Base-by-base conservation (phyloP, 345 rosid species). In the Acer campestre region DNA sequence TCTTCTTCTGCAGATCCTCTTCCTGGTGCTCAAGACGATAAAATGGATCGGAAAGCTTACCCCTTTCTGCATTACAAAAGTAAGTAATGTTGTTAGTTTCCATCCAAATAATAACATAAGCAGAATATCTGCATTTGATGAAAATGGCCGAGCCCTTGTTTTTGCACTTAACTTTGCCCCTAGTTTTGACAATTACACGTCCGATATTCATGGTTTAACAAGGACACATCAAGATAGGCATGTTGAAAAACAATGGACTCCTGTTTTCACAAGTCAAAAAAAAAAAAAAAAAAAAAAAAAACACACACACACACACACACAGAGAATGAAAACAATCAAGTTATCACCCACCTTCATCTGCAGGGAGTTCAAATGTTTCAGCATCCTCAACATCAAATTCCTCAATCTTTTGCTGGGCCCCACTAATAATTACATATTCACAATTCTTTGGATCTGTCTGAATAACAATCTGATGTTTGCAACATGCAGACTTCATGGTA, bases 401-500 rank as follows among this genome's bases (percentile, higher is more conserved):
- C 82, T 91, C 99, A 14, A 78, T 90, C 89, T 94, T 94, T 67
- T 70, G 67, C 86, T 91, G 97, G 63, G 99, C 98, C 66, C 98
- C 98, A 82, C 97, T 91, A 42, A 91, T 89, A 64, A 97, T 94
- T 31, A 94, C 85, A 71, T 97, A 94, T 79, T 94, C 92, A 29
- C 99, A 97, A 81, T 94, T 93, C 79, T 94, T 91, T 3, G 98
- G 99, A 88, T 97, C 98, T 27, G 98, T 94, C 86, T 97, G 98
- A 76, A 97, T 91, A 71, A 92, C 91, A 67, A 97, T 97, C 87
- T 91, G 90, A 73, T 93, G 89, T 76, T 89, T 94, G 87, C 99
- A 97, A 84, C 98, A 97, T 9, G 99, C 87, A 61, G 99, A 77
- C 80, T 97, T 93, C 99, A 97, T 97, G 51, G 92, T 68, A 88